Evolutionary conservation across 2,329 filamentous ascomycete species (phyloP), one percentile per base, ranked within the genome.

Genomic region (Leptographium lundbergii): DNA sequence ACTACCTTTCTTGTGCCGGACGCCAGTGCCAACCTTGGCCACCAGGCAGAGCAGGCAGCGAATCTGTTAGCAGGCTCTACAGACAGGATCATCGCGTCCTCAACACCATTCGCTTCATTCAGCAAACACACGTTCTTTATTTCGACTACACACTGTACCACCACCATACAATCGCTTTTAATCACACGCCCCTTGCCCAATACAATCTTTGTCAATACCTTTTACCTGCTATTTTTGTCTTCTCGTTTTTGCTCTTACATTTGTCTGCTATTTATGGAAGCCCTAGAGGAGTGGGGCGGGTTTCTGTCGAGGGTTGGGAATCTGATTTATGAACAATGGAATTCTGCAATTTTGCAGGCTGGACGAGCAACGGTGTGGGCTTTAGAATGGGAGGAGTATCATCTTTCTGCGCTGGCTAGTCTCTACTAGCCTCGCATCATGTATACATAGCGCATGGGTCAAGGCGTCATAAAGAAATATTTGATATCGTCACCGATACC

Each of bases 101-200:
- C 9, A 50, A 25, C 56, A 53, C 59, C 42, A 53, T 61, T 62
- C 54, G 60, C 56, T 61, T 62, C 50, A 47, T 59, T 59, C 42
- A 25, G 62, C 63, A 60, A 54, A 42, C 24, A 52, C 56, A 24
- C 45, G 45, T 45, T 51, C 14, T 45, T 58, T 47, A 11, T 3
- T 24, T 47, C 36, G n/a, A 48, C 11, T 17, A 34, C 6, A 19
- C 27, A 24, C 56, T 67, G 65, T 67, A 67, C 62, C 60, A 66
- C 62, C 61, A 64, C 60, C 60, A 57, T 68, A 67, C 67, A 67
- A n/a, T 25, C 39, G 22, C 32, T 47, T 32, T 45, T 56, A 56
- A 56, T 56, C 65, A 65, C 50, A 50, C 9, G 60, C 61, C 25
- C 39, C 27, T 54, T 27, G 19, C 25, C 14, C 48, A 32, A 17